Base-by-base conservation (phyloP, 495 filamentous ascomycete genomes). In the Aspergillus baeticus region DNA sequence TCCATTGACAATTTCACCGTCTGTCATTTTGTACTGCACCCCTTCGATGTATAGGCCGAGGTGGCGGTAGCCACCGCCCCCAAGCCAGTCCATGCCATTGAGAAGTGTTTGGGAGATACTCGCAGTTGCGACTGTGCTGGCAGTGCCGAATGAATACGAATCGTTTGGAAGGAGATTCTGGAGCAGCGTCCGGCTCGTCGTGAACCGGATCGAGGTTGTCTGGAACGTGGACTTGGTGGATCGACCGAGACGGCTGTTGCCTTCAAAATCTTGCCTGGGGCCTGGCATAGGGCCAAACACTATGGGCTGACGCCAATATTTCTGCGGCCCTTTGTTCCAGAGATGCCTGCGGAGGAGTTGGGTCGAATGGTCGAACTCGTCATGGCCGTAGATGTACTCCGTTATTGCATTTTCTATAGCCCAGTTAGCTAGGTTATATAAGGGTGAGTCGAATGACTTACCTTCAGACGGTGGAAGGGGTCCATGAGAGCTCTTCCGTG, bases 351-450 rank as follows among this genome's bases (percentile, higher is more conserved):
- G 74, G 7, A 87, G 69, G 26, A 73, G 58, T 37, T 81, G 74
- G 2, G 68, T 68, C 1, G 83, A 76, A 55, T 82, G 65, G 59
- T 86, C 81, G 55, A 72, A 78, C 47, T 84, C 84, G 55, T 86
- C 82, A 58, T 85, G 80, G 29, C 78, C 78, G 58, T 82, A 83
- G 55, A 82, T 84, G 55, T 85, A 84, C 22, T 63, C 61, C n/a
- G 74, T 73, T 61, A 79, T 84, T 6, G 59, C 58, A 44, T 68
- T 67, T 60, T 82, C 81, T 81, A 56, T n/a, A 36, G 21, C 1
- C 2, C 10, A 14, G 37, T 53, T 7, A 47, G 3, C 11, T n/a
- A 6, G 10, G 11, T 17, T 14, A 17, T 5, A 38, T 21, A 11
- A 26, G 10, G 39, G 37, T 29, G 22, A 46, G 31, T 11, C 10